Conservation (phyloP, 1,139 yeast species). For the Taphrina betulina region DNA sequence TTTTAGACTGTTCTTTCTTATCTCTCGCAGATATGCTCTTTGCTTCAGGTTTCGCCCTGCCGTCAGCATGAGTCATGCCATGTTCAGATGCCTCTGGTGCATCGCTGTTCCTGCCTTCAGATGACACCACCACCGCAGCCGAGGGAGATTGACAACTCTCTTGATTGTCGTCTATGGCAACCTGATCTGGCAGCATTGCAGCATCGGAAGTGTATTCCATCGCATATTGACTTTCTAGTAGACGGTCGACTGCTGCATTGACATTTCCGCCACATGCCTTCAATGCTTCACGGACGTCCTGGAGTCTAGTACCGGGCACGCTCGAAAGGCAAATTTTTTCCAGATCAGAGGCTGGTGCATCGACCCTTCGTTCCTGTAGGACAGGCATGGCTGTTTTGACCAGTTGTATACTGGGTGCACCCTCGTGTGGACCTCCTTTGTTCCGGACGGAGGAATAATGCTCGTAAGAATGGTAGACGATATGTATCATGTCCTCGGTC, state of each 20-base stretch:
- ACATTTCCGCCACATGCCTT: slow-evolving; percentile 25
- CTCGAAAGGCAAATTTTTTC: slow-evolving; percentile 41
- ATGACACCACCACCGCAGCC: too few relatives aligned
- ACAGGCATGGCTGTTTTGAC: slow-evolving; percentile 14
- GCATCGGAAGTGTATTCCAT: too few relatives aligned
- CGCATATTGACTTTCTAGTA: slow-evolving; percentile 36
- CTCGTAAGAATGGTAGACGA: slow-evolving; percentile 50
- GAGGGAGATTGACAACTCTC: too few relatives aligned
- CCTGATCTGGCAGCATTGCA: too few relatives aligned
- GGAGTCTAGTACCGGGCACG: slow-evolving; percentile 34
- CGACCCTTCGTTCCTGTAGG: slow-evolving; percentile 2
- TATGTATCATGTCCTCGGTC: slow-evolving; percentile 40
- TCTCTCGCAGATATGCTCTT: slow-evolving; percentile 19
- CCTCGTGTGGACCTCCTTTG: slow-evolving; percentile 46
- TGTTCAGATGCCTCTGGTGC: too few relatives aligned
- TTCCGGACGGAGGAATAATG: slow-evolving; percentile 49
- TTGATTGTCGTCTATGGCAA: too few relatives aligned
- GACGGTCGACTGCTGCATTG: slow-evolving; percentile 35
- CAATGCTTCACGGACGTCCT: slow-evolving; percentile 34
- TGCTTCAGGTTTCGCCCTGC: too few relatives aligned
- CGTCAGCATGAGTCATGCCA: too few relatives aligned
- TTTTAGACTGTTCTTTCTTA: slow-evolving; percentile 21
- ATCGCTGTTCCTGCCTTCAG: too few relatives aligned
- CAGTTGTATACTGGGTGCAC: slow-evolving; percentile 43
- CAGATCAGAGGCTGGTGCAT: slow-evolving; percentile 43